These are phyloP conservation scores for Aspergillus ochraceus DNA, from an alignment of 2,329 filamentous ascomycete genomes.

Conservation along the genomic window DNA sequence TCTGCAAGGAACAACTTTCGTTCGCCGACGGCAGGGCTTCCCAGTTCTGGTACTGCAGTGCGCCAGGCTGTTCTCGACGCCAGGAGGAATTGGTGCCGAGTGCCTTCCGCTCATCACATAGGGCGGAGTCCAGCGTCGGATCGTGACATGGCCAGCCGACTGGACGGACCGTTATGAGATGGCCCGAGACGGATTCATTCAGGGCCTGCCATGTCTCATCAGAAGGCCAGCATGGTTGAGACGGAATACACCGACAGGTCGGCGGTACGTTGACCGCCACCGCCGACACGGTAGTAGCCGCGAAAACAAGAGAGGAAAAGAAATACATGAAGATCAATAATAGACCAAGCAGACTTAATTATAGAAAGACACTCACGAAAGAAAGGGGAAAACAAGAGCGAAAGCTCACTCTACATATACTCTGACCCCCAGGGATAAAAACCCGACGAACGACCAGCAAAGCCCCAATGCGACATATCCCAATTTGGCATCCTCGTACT, in stretches of 20 bases:
- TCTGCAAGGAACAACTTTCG: slow-evolving; percentile 39
- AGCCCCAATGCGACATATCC: background rate
- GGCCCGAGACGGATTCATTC: background rate
- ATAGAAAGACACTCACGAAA: no score
- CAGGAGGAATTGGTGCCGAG: background rate
- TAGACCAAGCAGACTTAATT: no score
- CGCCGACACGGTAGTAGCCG: background rate
- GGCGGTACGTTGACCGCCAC: background rate
- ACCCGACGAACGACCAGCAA: background rate
- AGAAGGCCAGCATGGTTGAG: background rate
- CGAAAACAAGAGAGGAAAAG: background rate
- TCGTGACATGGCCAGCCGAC: background rate
- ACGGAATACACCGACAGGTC: background rate
- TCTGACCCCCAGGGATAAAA: no score
- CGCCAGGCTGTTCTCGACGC: slow-evolving; percentile 10
- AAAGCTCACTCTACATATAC: no score
- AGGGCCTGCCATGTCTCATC: background rate
- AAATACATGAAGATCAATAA: background rate
- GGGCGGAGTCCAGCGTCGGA: background rate
- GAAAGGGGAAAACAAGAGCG: no score
- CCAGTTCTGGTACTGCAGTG: slow-evolving; percentile 41
- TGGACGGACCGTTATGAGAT: background rate
- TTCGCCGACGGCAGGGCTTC: slow-evolving; percentile 38
- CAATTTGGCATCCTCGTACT: background rate
- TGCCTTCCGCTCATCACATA: background rate